A percentile compares a stretch with the other conserved stretches of the same genome.
Evolutionary conservation across 2,329 filamentous ascomycete genomes (phyloP).

Genomic region (Bimuria novae-zelandiae): DNA sequence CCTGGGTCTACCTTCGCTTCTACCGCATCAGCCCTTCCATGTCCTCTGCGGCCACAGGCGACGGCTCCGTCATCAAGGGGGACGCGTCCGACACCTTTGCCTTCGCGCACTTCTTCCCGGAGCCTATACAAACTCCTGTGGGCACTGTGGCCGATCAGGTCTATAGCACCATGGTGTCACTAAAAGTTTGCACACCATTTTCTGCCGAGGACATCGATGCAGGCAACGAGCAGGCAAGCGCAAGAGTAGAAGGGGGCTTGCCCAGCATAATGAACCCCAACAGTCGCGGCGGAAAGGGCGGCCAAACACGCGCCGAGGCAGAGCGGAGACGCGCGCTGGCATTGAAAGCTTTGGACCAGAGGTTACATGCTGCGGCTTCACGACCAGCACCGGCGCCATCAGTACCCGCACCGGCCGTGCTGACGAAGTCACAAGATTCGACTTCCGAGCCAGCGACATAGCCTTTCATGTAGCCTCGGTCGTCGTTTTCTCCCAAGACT

Average conservation of each 20-base stretch:
- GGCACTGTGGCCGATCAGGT: slow-evolving; percentile 73
- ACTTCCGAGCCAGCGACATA: slow-evolving; percentile 17
- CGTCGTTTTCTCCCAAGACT: not conserved
- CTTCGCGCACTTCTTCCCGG: slow-evolving; percentile 94
- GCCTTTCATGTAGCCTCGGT: not conserved
- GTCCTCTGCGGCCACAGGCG: slow-evolving; percentile 58
- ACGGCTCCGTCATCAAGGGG: slow-evolving; percentile 67
- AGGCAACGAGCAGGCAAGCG: slow-evolving; percentile 71
- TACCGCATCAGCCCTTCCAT: slow-evolving; percentile 74
- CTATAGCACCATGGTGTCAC: slow-evolving; percentile 73
- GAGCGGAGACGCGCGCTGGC: slow-evolving; percentile 88
- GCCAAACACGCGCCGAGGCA: slow-evolving; percentile 82
- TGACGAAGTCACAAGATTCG: slow-evolving; percentile 48
- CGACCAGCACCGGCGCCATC: slow-evolving; percentile 49
- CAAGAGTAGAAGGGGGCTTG: slow-evolving; percentile 64
- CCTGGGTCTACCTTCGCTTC: slow-evolving; percentile 96
- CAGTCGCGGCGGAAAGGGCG: slow-evolving; percentile 54
- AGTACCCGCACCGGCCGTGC: slow-evolving; percentile 37
- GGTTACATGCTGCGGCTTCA: slow-evolving; percentile 80
- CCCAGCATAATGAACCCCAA: slow-evolving; percentile 62
- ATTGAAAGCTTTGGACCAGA: slow-evolving; percentile 87
- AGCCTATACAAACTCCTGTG: slow-evolving; percentile 76
- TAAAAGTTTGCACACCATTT: slow-evolving; percentile 84
- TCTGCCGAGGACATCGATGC: slow-evolving; percentile 78
- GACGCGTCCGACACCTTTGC: slow-evolving; percentile 97